Percentiles rank a stretch among this genome's conserved stretches.
phyloP scores from a whole-genome alignment of 768 basidiomycete genomes.

The Leccinellum rugosiceps region DNA sequence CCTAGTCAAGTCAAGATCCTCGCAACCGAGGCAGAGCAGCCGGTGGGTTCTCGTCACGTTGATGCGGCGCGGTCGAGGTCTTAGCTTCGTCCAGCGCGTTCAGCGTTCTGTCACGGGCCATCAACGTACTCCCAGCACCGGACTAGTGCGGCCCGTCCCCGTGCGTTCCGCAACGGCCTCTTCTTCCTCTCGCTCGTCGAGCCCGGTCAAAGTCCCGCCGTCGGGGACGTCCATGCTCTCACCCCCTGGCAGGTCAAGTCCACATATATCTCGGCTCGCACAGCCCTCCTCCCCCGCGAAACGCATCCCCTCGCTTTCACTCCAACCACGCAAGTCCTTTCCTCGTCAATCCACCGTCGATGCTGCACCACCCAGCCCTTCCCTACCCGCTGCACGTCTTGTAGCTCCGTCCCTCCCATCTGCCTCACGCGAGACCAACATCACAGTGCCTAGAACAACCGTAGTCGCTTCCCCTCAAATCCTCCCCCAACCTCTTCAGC shows the following conservation, averaged over 20 bases:
- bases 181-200: slow-evolving; percentile 60
- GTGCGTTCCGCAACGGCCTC: slow-evolving; percentile 36
- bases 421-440: slow-evolving; percentile 21
- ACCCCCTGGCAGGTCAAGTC: slow-evolving; percentile 27
- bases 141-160: slow-evolving; percentile 39
- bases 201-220: slow-evolving; percentile 50
- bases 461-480: slow-evolving; percentile 35
- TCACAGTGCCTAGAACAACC: slow-evolving; percentile 30
- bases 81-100: slow-evolving; percentile 21
- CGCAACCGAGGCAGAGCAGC: slow-evolving; percentile 33
- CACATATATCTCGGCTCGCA: slow-evolving; percentile 29
- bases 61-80: neutral
- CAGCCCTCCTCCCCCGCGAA: slow-evolving; percentile 55
- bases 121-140: slow-evolving; percentile 56
- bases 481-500: slow-evolving; percentile 20
- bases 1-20: slow-evolving; percentile 77
- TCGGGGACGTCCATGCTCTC: slow-evolving; percentile 26
- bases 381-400: slow-evolving; percentile 19
- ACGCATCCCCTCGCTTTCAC: slow-evolving; percentile 42
- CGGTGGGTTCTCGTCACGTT: slow-evolving; percentile 14
- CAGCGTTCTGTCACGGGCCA: slow-evolving; percentile 45
- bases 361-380: slow-evolving; percentile 31
- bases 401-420: slow-evolving; percentile 24
- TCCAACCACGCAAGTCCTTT: slow-evolving; percentile 51
- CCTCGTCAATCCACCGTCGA: slow-evolving; percentile 42